Percentiles rank a stretch among this genome's conserved stretches.
Evolutionary conservation across 2,329 filamentous ascomycete genomes (phyloP).

Genomic region (Dendrostoma leiphaemia): DNA sequence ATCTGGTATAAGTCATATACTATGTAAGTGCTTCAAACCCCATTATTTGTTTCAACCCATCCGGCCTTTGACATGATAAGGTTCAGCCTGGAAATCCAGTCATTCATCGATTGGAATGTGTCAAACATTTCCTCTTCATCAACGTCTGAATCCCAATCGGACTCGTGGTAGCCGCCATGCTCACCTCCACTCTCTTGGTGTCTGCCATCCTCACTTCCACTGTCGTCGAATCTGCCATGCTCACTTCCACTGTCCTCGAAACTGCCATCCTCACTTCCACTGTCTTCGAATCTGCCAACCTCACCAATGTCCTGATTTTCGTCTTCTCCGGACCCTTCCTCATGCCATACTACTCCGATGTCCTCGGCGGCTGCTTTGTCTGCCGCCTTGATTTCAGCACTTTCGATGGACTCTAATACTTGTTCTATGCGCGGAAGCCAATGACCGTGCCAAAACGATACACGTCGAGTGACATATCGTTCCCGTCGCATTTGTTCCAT

Average conservation of each 20-base stretch:
- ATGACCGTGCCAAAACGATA: not conserved
- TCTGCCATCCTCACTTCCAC: not conserved
- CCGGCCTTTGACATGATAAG: not conserved
- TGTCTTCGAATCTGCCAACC: too few species aligned
- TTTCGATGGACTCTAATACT: not conserved
- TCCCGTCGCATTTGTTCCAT: not conserved
- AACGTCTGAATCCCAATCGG: not conserved
- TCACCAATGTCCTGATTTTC: too few species aligned
- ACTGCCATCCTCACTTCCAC: too few species aligned
- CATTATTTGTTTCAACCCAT: too few species aligned
- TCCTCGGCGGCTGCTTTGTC: not conserved
- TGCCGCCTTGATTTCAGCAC: not conserved
- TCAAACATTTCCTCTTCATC: not conserved
- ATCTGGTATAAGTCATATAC: too few species aligned
- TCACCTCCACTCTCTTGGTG: not conserved
- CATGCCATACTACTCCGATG: conserved; percentile 1
- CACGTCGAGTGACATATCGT: not conserved
- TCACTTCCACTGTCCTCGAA: too few species aligned
- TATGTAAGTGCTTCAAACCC: too few species aligned
- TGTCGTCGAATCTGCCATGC: too few species aligned
- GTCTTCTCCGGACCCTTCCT: not conserved
- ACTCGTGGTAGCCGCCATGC: not conserved
- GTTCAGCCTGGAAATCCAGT: not conserved
- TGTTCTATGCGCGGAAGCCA: not conserved
- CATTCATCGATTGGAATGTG: not conserved